These are phyloP conservation scores for Ophiocytium majus DNA, from an alignment of 352 stramenopile species.

Conservation along the genomic window DNA sequence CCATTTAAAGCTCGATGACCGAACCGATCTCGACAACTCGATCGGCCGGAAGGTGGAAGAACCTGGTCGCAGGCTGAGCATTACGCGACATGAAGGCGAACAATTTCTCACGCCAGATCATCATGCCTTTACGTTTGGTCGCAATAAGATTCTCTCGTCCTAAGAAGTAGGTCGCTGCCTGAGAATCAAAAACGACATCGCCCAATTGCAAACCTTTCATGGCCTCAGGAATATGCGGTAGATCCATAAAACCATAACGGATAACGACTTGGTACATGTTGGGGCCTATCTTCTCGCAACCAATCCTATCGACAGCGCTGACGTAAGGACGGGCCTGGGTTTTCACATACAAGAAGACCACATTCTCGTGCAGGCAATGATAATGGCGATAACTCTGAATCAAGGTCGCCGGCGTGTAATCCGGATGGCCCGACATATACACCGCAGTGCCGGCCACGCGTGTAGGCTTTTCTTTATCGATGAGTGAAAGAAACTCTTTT, in stretches of 20 bases:
- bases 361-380: neutral
- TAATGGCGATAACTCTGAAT: neutral
- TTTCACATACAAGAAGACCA: neutral
- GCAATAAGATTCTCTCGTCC: constrained; percentile 1
- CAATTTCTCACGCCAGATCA: neutral
- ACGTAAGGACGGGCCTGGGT: neutral
- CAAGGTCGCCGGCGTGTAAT: neutral
- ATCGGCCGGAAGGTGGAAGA: neutral
- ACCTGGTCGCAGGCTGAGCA: neutral
- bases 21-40: neutral
- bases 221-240: neutral
- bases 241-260: neutral
- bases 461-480: neutral
- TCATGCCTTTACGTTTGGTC: neutral
- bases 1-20: neutral
- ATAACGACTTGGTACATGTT: neutral
- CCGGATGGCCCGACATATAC: constrained; percentile 4
- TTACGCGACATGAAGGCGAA: constrained; percentile 8
- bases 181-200: neutral
- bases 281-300: neutral
- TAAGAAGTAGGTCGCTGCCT: neutral
- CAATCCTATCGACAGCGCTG: neutral
- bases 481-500: constrained; percentile 1
- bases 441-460: neutral
- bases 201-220: too few relatives aligned